These are phyloP conservation scores for Diaporthe citrichinensis DNA, from an alignment of 2,329 filamentous ascomycete genomes.

Conservation along the genomic window DNA sequence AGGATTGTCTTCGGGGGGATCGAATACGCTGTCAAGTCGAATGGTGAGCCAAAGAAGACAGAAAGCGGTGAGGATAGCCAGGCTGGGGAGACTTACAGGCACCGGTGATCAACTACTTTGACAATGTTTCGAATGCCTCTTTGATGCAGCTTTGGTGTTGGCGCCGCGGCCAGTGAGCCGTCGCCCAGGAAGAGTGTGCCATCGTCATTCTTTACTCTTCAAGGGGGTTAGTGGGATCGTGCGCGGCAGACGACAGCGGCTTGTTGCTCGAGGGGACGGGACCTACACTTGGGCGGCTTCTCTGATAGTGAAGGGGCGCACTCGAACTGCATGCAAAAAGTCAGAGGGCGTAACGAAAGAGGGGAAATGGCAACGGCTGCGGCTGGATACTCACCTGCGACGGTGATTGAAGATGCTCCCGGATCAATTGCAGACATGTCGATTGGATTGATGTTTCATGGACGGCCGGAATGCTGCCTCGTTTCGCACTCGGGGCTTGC, in stretches of 20 bases:
- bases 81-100: conserved; percentile 77
- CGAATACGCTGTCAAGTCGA: conserved; percentile 80
- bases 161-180: conserved; percentile 89
- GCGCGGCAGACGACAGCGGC: neutral
- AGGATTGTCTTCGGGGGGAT: conserved; percentile 94
- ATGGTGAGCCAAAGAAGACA: conserved; percentile 44
- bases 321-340: conserved; percentile 66
- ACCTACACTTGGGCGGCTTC: conserved; percentile 91
- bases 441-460: conserved; percentile 36
- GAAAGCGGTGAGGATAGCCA: neutral
- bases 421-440: conserved; percentile 55
- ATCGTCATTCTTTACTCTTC: conserved; percentile 80
- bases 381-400: conserved; percentile 62
- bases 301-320: conserved; percentile 84
- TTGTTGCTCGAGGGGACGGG: neutral
- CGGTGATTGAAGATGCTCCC: conserved; percentile 71
- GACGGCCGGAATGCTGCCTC: conserved; percentile 21
- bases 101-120: conserved; percentile 96
- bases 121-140: conserved; percentile 92
- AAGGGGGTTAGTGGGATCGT: conserved; percentile 23
- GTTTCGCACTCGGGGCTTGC: neutral
- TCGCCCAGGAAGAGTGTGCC: conserved; percentile 95
- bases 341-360: conserved; percentile 47
- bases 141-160: conserved; percentile 85
- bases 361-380: neutral